Evolutionary conservation across 2,329 filamentous ascomycete genomes (phyloP).

Genomic region (Tothia fuscella): DNA sequence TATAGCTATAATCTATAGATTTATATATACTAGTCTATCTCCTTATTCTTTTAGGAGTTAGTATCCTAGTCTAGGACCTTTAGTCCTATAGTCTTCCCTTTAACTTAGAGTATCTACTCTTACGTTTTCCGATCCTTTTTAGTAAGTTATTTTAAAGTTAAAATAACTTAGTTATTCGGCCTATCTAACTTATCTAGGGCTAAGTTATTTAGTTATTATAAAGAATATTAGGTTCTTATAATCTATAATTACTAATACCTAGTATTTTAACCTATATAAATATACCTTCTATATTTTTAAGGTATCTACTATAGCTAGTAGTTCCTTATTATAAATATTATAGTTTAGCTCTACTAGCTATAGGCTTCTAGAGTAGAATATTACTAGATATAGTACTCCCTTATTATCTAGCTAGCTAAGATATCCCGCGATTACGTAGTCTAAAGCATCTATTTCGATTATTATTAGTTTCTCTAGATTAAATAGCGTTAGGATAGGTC

Average conservation of each 20-base stretch:
- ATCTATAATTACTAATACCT: constrained; percentile 15
- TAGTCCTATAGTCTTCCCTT: too few species aligned
- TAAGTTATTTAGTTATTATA: constrained; percentile 16
- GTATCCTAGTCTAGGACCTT: too few species aligned
- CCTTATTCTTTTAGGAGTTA: too few species aligned
- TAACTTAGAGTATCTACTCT: too few species aligned
- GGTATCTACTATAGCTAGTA: neutral
- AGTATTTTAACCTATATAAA: constrained; percentile 6
- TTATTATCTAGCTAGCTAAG: constrained; percentile 3
- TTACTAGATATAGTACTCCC: neutral
- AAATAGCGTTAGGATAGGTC: neutral
- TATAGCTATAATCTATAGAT: too few species aligned
- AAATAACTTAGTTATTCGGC: constrained; percentile 11
- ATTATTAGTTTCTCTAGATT: constrained; percentile 4
- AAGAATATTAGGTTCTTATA: constrained; percentile 20
- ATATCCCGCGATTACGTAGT: neutral
- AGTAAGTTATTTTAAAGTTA: constrained; percentile 7
- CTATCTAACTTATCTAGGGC: constrained; percentile 15
- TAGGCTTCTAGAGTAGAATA: constrained; percentile 5
- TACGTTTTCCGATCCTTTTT: too few species aligned
- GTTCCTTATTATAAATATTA: too few species aligned
- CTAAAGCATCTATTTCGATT: constrained; percentile 7
- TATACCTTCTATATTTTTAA: constrained; percentile 2
- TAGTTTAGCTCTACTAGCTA: neutral
- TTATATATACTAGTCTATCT: too few species aligned